Conservation (phyloP, 1,284 basidiomycete genomes). For the Trametes sp. region DNA sequence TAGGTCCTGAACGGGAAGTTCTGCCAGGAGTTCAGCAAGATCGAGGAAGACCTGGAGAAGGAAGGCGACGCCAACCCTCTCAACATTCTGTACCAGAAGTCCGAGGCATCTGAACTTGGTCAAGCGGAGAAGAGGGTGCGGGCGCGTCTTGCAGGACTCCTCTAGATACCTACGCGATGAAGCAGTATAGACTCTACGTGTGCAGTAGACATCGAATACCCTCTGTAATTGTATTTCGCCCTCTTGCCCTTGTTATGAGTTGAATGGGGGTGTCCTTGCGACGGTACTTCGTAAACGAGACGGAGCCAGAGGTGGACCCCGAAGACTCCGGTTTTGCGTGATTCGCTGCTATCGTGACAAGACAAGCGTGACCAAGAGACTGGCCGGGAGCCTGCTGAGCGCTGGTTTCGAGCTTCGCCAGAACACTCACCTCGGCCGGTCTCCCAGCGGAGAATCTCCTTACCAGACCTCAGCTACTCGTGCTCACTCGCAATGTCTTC, state of each 20-base stretch:
- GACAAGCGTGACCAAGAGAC: neutral
- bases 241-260: too few species aligned
- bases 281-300: too few species aligned
- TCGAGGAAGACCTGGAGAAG: conserved; percentile 66
- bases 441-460: neutral
- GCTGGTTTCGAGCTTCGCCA: conserved; percentile 3
- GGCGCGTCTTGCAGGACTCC: conserved; percentile 52
- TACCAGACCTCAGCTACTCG: neutral
- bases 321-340: neutral
- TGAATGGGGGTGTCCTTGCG: too few species aligned
- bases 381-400: conserved; percentile 19
- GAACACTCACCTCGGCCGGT: conserved; percentile 11
- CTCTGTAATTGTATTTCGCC: conserved; percentile 13
- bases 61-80: conserved; percentile 64
- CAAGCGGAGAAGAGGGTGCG: conserved; percentile 68
- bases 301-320: too few species aligned
- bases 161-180: conserved; percentile 40
- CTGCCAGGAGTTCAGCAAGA: conserved; percentile 60
- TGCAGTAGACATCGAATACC: conserved; percentile 4
- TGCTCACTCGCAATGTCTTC: conserved; percentile 45
- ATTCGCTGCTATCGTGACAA: neutral
- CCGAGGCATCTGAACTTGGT: conserved; percentile 59
- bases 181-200: neutral
- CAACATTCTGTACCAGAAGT: conserved; percentile 58
- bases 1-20: conserved; percentile 70